Evolutionary conservation across 331 rosid species (phyloP).

Genomic region (Spiraea crenata): DNA sequence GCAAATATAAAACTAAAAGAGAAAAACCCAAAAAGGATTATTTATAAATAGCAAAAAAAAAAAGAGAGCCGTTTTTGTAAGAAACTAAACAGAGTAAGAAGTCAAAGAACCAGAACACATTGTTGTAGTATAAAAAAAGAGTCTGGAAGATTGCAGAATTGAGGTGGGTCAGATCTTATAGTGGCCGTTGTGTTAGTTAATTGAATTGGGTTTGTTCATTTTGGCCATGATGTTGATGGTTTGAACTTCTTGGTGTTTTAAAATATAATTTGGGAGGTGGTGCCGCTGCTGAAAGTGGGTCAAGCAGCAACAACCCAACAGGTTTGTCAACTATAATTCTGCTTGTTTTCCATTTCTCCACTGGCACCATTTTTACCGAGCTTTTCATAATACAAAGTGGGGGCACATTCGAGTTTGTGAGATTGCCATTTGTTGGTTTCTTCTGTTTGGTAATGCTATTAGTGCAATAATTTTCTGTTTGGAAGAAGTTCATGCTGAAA

Average conservation of each 20-base stretch:
- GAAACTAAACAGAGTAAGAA: not conserved
- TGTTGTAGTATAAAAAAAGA: not conserved
- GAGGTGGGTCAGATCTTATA: constrained; percentile 41
- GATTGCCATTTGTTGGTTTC: not conserved
- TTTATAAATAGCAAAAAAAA: not conserved
- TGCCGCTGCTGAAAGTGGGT: constrained; percentile 4
- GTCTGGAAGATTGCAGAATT: constrained; percentile 42
- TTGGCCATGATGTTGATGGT: constrained; percentile 9
- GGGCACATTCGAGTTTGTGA: not conserved
- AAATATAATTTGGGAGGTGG: constrained; percentile 2
- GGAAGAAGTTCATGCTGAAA: constrained; percentile 7
- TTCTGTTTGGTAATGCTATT: not conserved
- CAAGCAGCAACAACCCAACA: not conserved
- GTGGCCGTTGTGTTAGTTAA: constrained; percentile 11
- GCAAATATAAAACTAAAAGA: not conserved
- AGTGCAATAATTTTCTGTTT: not conserved
- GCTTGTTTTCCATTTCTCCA: not conserved
- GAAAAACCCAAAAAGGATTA: not conserved
- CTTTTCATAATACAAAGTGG: not conserved
- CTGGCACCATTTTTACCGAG: not conserved
- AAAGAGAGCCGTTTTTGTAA: not conserved
- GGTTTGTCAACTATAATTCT: not conserved
- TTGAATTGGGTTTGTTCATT: not conserved
- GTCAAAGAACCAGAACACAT: not conserved
- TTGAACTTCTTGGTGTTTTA: not conserved